Percentiles rank a stretch among this genome's conserved stretches.
These are phyloP conservation scores for Datisca glomerata DNA, from an alignment of 306 rosid species.

Conservation along the genomic window DNA sequence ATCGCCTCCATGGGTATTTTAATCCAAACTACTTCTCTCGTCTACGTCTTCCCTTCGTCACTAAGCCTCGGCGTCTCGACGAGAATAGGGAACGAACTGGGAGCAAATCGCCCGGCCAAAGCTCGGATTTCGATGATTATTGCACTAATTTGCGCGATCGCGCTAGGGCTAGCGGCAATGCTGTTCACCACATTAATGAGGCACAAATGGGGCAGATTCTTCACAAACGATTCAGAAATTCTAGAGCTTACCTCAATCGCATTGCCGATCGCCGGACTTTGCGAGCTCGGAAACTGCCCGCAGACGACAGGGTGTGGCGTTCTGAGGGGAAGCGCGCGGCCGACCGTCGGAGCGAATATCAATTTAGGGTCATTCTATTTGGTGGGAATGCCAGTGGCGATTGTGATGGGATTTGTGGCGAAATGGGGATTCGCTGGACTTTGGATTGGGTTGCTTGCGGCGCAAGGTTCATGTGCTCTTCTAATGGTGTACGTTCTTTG, in stretches of 20 bases:
- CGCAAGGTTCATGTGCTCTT: constrained; percentile 69
- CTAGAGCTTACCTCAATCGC: constrained; percentile 61
- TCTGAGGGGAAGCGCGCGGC: constrained; percentile 76
- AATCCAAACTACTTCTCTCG: constrained; percentile 73
- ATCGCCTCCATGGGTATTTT: constrained; percentile 88
- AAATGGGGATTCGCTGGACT: constrained; percentile 75
- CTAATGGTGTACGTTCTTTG: constrained; percentile 69
- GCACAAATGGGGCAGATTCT: constrained; percentile 69
- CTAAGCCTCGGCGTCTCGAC: constrained; percentile 85
- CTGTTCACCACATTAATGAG: constrained; percentile 53
- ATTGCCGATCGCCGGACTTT: constrained; percentile 68
- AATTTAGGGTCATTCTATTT: constrained; percentile 77
- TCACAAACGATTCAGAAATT: constrained; percentile 53
- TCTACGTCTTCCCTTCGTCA: constrained; percentile 81
- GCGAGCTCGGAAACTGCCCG: constrained; percentile 96
- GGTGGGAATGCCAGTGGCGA: constrained; percentile 85
- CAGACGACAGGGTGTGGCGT: constrained; percentile 94
- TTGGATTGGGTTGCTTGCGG: constrained; percentile 95
- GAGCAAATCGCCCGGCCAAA: constrained; percentile 61
- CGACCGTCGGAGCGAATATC: constrained; percentile 75
- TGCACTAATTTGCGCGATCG: constrained; percentile 38
- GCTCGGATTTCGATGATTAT: constrained; percentile 77
- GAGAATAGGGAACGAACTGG: constrained; percentile 63
- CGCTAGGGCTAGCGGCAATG: constrained; percentile 58
- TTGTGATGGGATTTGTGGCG: constrained; percentile 44